A percentile compares a stretch with the other conserved stretches of the same genome.
Conservation (phyloP, 495 filamentous ascomycete genomes). For the Penicillium robsamsonii region DNA sequence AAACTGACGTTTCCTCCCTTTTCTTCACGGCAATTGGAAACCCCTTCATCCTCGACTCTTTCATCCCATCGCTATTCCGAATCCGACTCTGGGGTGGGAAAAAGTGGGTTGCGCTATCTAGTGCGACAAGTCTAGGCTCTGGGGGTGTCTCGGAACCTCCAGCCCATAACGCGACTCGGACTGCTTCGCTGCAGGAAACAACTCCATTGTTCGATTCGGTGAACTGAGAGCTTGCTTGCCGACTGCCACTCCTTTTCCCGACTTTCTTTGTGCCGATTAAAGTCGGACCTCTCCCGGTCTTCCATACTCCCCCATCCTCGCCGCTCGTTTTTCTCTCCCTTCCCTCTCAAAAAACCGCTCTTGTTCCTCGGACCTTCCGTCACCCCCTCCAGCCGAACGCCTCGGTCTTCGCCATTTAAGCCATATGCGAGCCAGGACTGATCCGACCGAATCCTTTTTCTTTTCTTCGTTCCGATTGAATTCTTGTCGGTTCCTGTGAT, state of each 20-base stretch:
- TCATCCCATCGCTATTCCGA: not conserved
- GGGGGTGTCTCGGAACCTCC: constrained; percentile 32
- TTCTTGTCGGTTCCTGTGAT: constrained; percentile 15
- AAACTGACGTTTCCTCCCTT: constrained; percentile 16
- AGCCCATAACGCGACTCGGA: constrained; percentile 27
- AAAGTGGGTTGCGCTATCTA: constrained; percentile 13
- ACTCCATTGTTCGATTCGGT: constrained; percentile 36
- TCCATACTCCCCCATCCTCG: not conserved
- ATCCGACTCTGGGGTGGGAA: constrained; percentile 6
- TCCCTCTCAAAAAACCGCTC: not conserved
- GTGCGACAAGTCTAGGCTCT: constrained; percentile 21
- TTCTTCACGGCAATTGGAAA: constrained; percentile 10
- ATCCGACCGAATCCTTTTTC: constrained; percentile 15
- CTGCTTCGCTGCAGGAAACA: constrained; percentile 36
- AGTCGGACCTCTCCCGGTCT: not conserved
- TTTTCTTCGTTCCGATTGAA: constrained; percentile 14
- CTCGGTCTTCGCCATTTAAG: constrained; percentile 15
- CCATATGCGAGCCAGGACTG: constrained; percentile 26
- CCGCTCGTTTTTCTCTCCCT: constrained; percentile 4
- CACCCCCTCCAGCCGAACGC: not conserved
- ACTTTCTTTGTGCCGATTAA: constrained; percentile 9
- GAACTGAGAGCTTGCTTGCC: constrained; percentile 16
- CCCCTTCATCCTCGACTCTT: constrained; percentile 11
- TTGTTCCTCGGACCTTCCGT: constrained; percentile 8
- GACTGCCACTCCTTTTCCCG: constrained; percentile 21